A percentile compares a stretch with the other conserved stretches of the same genome.
Conservation (phyloP, 2,329 filamentous ascomycete genomes). For the Pseudogymnoascus sp. region DNA sequence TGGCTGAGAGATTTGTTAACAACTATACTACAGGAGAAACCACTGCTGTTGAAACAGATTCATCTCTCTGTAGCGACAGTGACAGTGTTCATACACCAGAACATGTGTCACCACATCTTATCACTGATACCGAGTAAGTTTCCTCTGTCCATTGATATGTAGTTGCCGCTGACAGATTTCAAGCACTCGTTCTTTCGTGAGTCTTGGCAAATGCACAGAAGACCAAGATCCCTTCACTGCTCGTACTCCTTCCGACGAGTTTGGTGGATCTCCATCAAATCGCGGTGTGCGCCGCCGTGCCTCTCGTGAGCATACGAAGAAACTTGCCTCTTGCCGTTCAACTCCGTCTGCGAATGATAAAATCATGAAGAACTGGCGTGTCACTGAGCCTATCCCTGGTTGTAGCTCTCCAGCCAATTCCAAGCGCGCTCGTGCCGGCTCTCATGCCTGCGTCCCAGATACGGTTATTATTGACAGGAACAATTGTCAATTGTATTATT, state of each 20-base stretch:
- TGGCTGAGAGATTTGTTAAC: not conserved
- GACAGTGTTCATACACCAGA: not conserved
- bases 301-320: not conserved
- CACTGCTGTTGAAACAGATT: not conserved
- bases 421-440: not conserved
- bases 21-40: not conserved
- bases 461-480: not conserved
- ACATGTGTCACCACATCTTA: not conserved
- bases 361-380: conserved; percentile 6
- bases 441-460: not conserved
- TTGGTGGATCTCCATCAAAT: not conserved
- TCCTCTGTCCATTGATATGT: not conserved
- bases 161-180: not conserved
- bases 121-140: not conserved
- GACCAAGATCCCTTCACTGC: not conserved
- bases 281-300: not conserved
- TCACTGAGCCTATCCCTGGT: not conserved
- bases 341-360: not conserved
- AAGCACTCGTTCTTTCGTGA: not conserved
- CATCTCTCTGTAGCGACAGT: not conserved
- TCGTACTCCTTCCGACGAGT: not conserved
- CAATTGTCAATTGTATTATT: conserved; percentile 20
- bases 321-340: not conserved
- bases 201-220: not conserved
- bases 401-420: not conserved